Evolutionary conservation across 83 land plant genomes (phyloP).

Genomic region (Larix sibirica): DNA sequence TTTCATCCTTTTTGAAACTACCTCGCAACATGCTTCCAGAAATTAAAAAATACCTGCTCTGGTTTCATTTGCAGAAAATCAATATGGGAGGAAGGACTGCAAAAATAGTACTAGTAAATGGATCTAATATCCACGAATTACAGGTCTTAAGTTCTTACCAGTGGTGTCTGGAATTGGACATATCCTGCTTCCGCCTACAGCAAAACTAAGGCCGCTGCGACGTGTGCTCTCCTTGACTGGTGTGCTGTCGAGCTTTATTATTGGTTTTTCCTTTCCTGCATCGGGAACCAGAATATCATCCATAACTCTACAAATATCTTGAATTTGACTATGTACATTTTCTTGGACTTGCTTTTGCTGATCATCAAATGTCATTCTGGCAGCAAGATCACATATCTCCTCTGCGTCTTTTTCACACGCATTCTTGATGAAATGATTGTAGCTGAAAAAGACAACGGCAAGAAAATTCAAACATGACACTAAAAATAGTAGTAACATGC

Average conservation of each 20-base stretch:
- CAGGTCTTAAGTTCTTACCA: conserved; percentile 16
- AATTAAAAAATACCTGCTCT: background rate
- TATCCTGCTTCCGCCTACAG: conserved; percentile 39
- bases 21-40: background rate
- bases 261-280: conserved; percentile 4
- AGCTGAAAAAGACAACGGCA: conserved; percentile 43
- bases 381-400: conserved; percentile 69
- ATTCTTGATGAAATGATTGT: conserved; percentile 57
- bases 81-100: background rate
- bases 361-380: conserved; percentile 56
- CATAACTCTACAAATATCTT: conserved; percentile 42
- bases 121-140: conserved; percentile 9
- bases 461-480: background rate
- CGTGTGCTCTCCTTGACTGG: conserved; percentile 21
- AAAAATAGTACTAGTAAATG: background rate
- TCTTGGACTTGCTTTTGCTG: conserved; percentile 82
- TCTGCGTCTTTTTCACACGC: conserved; percentile 64
- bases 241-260: conserved; percentile 10
- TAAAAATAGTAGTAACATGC: background rate
- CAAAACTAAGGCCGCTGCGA: conserved; percentile 79
- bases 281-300: conserved; percentile 66
- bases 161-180: background rate
- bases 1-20: background rate
- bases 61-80: background rate
- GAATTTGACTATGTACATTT: conserved; percentile 68